Conservation (phyloP, 495 filamentous ascomycete genomes). For the Podospora pseudopauciseta region DNA sequence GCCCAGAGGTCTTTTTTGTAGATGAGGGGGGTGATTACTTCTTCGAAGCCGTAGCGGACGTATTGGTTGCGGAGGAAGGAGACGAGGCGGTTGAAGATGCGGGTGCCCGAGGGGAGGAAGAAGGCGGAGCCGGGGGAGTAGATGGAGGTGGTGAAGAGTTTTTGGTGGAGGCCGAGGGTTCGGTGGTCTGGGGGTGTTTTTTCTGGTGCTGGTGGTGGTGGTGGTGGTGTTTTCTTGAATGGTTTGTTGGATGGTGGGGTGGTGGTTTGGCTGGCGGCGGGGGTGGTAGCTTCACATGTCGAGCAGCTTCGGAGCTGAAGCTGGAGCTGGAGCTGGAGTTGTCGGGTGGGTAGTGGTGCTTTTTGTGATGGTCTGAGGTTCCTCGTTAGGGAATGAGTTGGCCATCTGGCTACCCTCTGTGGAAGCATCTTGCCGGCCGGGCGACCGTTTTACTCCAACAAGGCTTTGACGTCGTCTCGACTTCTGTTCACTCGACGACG, state of each 20-base stretch:
- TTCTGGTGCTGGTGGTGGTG: conserved; percentile 1
- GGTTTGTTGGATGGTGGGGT: conserved; percentile 2
- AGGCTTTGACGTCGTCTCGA: neutral
- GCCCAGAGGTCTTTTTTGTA: conserved; percentile 92
- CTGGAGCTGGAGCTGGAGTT: neutral
- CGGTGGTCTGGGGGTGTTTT: conserved; percentile 59
- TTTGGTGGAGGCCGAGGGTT: conserved; percentile 62
- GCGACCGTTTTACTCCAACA: neutral
- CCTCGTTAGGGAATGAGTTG: neutral
- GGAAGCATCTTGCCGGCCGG: conserved; percentile 5
- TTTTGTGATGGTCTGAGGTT: neutral
- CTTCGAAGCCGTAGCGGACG: conserved; percentile 79
- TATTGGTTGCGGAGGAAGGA: conserved; percentile 86
- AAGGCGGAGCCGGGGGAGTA: conserved; percentile 88
- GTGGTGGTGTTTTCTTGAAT: conserved; percentile 21
- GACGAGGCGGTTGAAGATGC: conserved; percentile 81
- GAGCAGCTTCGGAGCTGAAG: conserved; percentile 21
- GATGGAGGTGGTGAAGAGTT: conserved; percentile 71
- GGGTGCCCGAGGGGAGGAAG: conserved; percentile 80
- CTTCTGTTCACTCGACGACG: neutral
- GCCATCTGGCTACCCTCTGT: conserved; percentile 5
- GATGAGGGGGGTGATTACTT: conserved; percentile 89
- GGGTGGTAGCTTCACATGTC: conserved; percentile 17
- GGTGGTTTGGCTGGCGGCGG: neutral
- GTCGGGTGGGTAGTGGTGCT: neutral